Evolutionary conservation across 1,284 basidiomycete genomes (phyloP), one percentile per base, ranked within the genome.

Genomic region (Apiotrichum akiyoshidainum): DNA sequence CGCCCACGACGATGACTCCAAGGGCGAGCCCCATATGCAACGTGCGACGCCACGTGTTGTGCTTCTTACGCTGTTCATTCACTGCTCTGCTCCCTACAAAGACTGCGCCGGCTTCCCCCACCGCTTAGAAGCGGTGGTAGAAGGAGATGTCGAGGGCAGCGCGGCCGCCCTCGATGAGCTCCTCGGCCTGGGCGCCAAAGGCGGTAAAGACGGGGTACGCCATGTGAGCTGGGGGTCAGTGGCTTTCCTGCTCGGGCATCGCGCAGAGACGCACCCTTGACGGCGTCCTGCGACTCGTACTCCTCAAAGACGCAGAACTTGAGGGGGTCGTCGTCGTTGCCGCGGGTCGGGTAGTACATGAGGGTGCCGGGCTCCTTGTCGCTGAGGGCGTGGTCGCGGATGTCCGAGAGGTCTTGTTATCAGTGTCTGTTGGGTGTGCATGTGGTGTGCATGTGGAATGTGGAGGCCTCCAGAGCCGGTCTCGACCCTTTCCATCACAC

Each of bases 221-320:
- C 53, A 61, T 55, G 53, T 61, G 60, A 11, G 55, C 60, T 61
- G 34, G 6, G 19, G n/a, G 46, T 50, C 21, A 53, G 52, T 11
- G 8, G 7, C 7, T 13, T 16, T 45, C 4, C 22, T 11, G 17
- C 22, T 3, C 6, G 21, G 45, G 11, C 13, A 19, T 14, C 41
- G 2, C n/a, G 12, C 14, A 12, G 3, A 31, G 9, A 55, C 60
- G 48, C 50, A 61, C 60, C 51, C 17, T 58, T 33, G 3, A 58
- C 19, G 16, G 60, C 60, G 1, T 46, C 60, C 46, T 58, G 22
- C 22, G 44, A 42, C 34, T 40, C 54, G 51, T 61, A 61, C 57
- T 61, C 60, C 57, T 61, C 60, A 35, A 48, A 61, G 16, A 61
- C 40, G 46, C 41, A 39, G 46, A 58, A 61, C 39, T 46, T n/a